Percentiles rank a stretch among this genome's conserved stretches.
Evolutionary conservation across 306 rosid genomes (phyloP).

Genomic region (Biancaea sappan): DNA sequence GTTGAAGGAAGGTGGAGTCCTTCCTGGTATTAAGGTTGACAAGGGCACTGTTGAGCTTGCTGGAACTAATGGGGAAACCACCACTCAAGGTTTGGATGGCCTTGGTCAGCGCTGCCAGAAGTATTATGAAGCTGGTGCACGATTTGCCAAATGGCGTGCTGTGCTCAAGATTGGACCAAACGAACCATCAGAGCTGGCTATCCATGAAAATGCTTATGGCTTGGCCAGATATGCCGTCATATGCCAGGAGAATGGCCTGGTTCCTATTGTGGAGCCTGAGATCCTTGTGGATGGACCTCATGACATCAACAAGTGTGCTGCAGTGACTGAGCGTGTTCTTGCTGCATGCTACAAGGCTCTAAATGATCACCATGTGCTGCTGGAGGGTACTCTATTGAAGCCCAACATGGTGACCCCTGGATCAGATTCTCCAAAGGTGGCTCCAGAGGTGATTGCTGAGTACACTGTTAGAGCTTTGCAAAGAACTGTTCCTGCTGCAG

Average conservation of each 20-base stretch:
- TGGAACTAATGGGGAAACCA: conserved; percentile 81
- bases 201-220: conserved; percentile 74
- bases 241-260: conserved; percentile 84
- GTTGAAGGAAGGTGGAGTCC: conserved; percentile 66
- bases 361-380: conserved; percentile 72
- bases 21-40: conserved; percentile 89
- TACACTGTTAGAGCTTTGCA: conserved; percentile 66
- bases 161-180: conserved; percentile 74
- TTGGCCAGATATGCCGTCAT: conserved; percentile 75
- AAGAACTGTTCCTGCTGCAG: conserved; percentile 74
- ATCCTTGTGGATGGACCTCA: conserved; percentile 78
- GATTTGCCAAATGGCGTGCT: conserved; percentile 89
- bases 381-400: conserved; percentile 84
- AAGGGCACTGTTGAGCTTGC: conserved; percentile 81
- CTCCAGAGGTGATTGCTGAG: conserved; percentile 71
- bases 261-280: conserved; percentile 93
- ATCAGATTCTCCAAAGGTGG: conserved; percentile 57
- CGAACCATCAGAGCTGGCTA: conserved; percentile 68
- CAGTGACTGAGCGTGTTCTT: conserved; percentile 76
- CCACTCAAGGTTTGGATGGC: conserved; percentile 86
- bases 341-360: conserved; percentile 84
- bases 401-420: conserved; percentile 97
- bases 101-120: conserved; percentile 70
- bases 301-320: conserved; percentile 69
- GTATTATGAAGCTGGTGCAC: conserved; percentile 82